Base-by-base conservation (phyloP, 257 asterid genomes). In the Nicotiana tabacum region DNA sequence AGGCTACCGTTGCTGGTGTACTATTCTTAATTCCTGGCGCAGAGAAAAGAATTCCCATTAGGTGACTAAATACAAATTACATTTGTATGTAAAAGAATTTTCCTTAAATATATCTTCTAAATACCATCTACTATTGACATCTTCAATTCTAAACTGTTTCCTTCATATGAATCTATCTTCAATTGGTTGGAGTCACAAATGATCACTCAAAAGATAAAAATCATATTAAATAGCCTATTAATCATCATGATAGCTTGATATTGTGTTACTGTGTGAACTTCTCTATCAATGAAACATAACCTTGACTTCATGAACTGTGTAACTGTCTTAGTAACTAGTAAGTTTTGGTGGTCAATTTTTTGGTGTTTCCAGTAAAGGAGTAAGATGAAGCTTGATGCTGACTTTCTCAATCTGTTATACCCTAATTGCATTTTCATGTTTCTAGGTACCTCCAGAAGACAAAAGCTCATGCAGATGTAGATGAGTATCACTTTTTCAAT, bases 401-500 rank as follows among this genome's bases (percentile, higher is more conserved):
- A 72, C 39, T 72, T 43, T 46, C 58, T 72, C 37, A 46, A 46
- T 72, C 21, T 72, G 60, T 15, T 72, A 72, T 72, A 24, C 21
- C 58, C 58, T 72, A 72, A 72, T 72, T 46, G 78, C 78, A 72
- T 46, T 43, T 57, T 72, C 48, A 43, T 72, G 78, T 46, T 72
- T 18, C 48, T 58, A 72, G 78, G 61, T 72, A 72, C 58, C 78
- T 72, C 78, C 78, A 72, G 78, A 72, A 72, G 61, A 46, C 7
- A 46, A 46, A 72, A 46, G 60, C 57, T 72, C 78, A 72, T 46
- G 61, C 78, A 70, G 78, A 72, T 72, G 78, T 72, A 29, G 37
- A 24, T 21, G 78, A 21, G 37, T 72, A 72, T 46, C 78, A 72
- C 78, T 72, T 72, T 72, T 72, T 72, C 30, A 93, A 93, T 87